Conservation (phyloP, 352 stramenopile species). For the Halophytophthora polymorphica region DNA sequence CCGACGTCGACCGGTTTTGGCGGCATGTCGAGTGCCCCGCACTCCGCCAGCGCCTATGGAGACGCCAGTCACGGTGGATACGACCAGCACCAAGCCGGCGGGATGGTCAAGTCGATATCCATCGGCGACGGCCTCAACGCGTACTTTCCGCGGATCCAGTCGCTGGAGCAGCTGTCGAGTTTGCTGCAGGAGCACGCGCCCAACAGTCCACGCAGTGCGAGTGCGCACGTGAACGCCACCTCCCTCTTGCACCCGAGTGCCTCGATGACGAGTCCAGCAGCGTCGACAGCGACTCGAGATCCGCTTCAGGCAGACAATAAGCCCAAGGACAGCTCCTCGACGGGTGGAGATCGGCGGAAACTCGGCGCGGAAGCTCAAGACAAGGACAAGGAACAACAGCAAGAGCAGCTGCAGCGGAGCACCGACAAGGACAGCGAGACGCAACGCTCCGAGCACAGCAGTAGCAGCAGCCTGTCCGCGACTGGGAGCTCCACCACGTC, state of each 20-base stretch:
- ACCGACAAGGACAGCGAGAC: not conserved
- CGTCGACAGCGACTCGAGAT: not conserved
- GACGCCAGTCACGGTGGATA: conserved; percentile 21
- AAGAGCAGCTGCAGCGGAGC: conserved; percentile 5
- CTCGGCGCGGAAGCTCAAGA: conserved; percentile 1
- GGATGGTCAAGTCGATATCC: conserved; percentile 56
- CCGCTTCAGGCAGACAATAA: conserved; percentile 15
- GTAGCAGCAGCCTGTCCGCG: conserved; percentile 12
- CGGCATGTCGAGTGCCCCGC: conserved; percentile 20
- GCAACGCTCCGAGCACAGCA: conserved; percentile 4
- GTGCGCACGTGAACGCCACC: not conserved
- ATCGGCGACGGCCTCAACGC: conserved; percentile 62
- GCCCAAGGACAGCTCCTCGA: conserved; percentile 26
- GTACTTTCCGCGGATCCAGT: conserved; percentile 79
- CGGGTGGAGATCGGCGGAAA: too few relatives aligned
- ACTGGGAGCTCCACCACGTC: conserved; percentile 5
- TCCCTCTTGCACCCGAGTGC: not conserved
- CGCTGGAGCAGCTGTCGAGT: conserved; percentile 69
- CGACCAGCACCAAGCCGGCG: conserved; percentile 13
- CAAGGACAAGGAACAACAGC: conserved; percentile 2
- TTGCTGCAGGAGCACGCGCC: conserved; percentile 65
- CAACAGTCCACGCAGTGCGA: conserved; percentile 34
- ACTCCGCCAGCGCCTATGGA: conserved; percentile 23
- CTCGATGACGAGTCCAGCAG: not conserved
- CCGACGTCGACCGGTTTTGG: conserved; percentile 27